Percentiles rank a stretch among this genome's conserved stretches.
These are phyloP conservation scores for Cardamine resedifolia DNA, from an alignment of 345 rosid genomes.

Conservation along the genomic window DNA sequence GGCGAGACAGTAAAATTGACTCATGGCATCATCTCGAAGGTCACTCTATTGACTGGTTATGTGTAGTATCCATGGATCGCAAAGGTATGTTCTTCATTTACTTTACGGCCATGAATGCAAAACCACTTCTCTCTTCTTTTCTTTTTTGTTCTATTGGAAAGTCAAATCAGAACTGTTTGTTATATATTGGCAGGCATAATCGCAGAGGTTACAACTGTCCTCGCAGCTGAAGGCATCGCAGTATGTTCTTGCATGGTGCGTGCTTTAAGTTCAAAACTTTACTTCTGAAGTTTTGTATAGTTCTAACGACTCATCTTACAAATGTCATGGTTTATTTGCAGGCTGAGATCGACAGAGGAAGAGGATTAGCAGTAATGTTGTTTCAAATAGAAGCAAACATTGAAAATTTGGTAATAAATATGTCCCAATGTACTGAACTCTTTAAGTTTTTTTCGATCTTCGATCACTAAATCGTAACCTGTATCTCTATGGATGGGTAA, in stretches of 20 bases:
- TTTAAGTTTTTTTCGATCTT: not conserved
- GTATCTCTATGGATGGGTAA: not conserved
- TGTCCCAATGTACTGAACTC: conserved; percentile 1
- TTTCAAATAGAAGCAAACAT: conserved; percentile 79
- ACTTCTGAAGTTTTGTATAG: not conserved
- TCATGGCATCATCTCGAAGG: conserved; percentile 93
- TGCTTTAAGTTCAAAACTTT: conserved; percentile 12
- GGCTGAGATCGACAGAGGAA: conserved; percentile 91
- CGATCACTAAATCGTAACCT: not conserved
- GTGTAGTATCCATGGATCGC: conserved; percentile 81
- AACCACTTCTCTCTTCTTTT: not conserved
- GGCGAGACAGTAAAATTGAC: conserved; percentile 87
- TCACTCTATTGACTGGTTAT: conserved; percentile 87
- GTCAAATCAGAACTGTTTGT: conserved; percentile 1
- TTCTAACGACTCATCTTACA: not conserved
- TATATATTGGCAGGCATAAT: conserved; percentile 62
- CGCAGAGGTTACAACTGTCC: conserved; percentile 79
- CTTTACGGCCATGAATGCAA: not conserved
- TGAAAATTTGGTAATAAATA: conserved; percentile 66
- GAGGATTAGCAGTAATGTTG: conserved; percentile 89
- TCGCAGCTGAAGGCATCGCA: conserved; percentile 63
- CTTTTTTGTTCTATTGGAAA: not conserved
- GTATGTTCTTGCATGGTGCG: conserved; percentile 92
- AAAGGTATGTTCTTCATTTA: conserved; percentile 51
- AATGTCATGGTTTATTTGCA: conserved; percentile 26